phyloP scores from a whole-genome alignment of 805 yeast genomes.

The Wickerhamomyces canadensis region DNA sequence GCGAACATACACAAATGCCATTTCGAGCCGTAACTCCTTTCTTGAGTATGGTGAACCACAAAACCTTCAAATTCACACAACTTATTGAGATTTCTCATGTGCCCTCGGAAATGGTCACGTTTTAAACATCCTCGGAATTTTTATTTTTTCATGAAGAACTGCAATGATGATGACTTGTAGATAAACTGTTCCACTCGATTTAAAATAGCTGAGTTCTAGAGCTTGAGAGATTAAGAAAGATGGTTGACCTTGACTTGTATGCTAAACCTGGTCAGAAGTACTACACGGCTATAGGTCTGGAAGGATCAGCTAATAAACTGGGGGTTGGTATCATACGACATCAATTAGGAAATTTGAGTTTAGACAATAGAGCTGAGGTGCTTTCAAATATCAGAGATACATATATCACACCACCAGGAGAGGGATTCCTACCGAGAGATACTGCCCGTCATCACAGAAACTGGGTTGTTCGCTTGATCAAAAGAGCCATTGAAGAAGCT shows the following conservation, averaged over 20 bases:
- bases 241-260: slow-evolving; percentile 42
- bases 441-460: slow-evolving; percentile 95
- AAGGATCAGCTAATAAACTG: slow-evolving; percentile 94
- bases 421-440: slow-evolving; percentile 94
- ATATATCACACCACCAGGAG: slow-evolving; percentile 95
- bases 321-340: slow-evolving; percentile 93
- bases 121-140: no score
- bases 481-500: slow-evolving; percentile 60
- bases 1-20: no score
- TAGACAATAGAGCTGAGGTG: slow-evolving; percentile 62
- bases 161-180: no score
- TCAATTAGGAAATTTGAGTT: slow-evolving; percentile 49
- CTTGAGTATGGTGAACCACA: no score
- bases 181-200: no score
- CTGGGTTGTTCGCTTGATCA: slow-evolving; percentile 82
- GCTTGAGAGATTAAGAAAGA: slow-evolving; percentile 6
- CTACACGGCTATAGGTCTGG: slow-evolving; percentile 82
- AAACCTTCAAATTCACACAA: no score
- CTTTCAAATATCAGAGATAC: slow-evolving; percentile 93
- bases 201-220: no score
- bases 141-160: no score
- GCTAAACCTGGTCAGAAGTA: slow-evolving; percentile 36
- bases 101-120: no score
- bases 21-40: no score
- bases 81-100: no score